These are phyloP conservation scores for Santalum album DNA, from an alignment of 164 flowering plant genomes.

Conservation along the genomic window DNA sequence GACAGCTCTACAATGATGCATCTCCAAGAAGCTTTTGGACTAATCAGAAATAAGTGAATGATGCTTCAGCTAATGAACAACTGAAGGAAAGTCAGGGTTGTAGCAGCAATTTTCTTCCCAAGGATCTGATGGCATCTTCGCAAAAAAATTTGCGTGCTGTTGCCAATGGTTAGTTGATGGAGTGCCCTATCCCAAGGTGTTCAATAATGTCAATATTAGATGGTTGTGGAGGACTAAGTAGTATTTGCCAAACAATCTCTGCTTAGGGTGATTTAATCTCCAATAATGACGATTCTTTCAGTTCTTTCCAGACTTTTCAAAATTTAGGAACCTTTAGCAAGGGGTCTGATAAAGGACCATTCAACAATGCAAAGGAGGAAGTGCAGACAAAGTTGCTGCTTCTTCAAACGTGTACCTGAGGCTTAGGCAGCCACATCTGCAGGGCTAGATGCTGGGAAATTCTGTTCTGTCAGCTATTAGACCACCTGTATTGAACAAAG, in stretches of 20 bases:
- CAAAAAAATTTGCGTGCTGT: conserved; percentile 10
- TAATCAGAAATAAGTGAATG: conserved; percentile 13
- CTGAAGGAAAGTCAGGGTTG: conserved; percentile 16
- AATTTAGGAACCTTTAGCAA: conserved; percentile 12
- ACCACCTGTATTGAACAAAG: conserved; percentile 15
- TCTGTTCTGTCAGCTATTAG: conserved; percentile 12
- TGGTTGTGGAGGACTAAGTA: conserved; percentile 12
- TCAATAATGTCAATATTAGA: conserved; percentile 13
- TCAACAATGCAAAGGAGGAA: conserved; percentile 14
- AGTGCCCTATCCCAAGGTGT: conserved; percentile 13
- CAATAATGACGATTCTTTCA: conserved; percentile 18
- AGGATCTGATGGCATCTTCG: conserved; percentile 15
- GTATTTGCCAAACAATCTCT: conserved; percentile 21
- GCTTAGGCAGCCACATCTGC: conserved; percentile 66
- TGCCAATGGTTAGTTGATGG: conserved; percentile 14
- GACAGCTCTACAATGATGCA: conserved; percentile 15
- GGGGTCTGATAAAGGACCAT: conserved; percentile 13
- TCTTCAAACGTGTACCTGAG: conserved; percentile 53
- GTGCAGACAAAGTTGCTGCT: conserved; percentile 20
- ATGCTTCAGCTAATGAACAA: conserved; percentile 12
- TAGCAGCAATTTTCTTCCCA: conserved; percentile 10
- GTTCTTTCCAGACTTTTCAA: conserved; percentile 12
- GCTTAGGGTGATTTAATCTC: conserved; percentile 17
- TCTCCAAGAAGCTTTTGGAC: conserved; percentile 12
- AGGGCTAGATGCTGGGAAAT: conserved; percentile 18